Percentiles rank a stretch among this genome's conserved stretches.
Conservation (phyloP, 2,329 filamentous ascomycete species). For the Colletotrichum tamarilloi region DNA sequence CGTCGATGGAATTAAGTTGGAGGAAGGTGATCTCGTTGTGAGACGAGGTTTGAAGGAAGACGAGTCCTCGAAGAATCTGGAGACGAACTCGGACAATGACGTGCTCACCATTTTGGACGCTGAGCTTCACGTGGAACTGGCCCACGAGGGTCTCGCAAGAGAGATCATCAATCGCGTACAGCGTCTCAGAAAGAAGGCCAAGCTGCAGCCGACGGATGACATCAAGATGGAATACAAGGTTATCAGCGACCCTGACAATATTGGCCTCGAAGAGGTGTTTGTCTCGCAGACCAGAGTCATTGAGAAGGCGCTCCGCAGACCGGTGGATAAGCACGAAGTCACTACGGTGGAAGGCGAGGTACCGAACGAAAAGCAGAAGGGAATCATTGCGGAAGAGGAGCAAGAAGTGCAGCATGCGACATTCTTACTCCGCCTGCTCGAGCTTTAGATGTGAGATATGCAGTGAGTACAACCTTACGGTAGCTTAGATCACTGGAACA, state of each 20-base stretch:
- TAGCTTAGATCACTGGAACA: not conserved
- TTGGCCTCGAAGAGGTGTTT: constrained; percentile 77
- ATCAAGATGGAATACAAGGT: constrained; percentile 94
- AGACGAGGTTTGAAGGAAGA: constrained; percentile 82
- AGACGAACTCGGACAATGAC: constrained; percentile 89
- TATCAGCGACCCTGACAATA: constrained; percentile 79
- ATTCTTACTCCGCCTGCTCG: constrained; percentile 80
- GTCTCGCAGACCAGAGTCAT: constrained; percentile 57
- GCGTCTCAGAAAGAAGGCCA: constrained; percentile 91
- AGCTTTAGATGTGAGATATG: constrained; percentile 59
- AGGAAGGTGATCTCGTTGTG: constrained; percentile 85
- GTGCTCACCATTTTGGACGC: constrained; percentile 92
- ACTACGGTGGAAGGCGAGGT: constrained; percentile 38
- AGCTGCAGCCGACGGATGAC: constrained; percentile 90
- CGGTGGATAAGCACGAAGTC: constrained; percentile 65
- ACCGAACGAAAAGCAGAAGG: constrained; percentile 26
- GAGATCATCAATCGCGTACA: constrained; percentile 96
- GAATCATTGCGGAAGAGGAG: constrained; percentile 81
- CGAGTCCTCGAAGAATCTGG: constrained; percentile 76
- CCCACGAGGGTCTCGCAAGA: constrained; percentile 87
- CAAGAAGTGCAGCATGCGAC: constrained; percentile 88
- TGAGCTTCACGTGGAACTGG: constrained; percentile 84
- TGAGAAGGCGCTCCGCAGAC: constrained; percentile 74
- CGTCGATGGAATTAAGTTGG: constrained; percentile 87
- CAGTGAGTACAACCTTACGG: not conserved